A percentile compares a stretch with the other conserved stretches of the same genome.
These are phyloP conservation scores for Torulaspora franciscae DNA, from an alignment of 805 yeast genomes.

Conservation along the genomic window DNA sequence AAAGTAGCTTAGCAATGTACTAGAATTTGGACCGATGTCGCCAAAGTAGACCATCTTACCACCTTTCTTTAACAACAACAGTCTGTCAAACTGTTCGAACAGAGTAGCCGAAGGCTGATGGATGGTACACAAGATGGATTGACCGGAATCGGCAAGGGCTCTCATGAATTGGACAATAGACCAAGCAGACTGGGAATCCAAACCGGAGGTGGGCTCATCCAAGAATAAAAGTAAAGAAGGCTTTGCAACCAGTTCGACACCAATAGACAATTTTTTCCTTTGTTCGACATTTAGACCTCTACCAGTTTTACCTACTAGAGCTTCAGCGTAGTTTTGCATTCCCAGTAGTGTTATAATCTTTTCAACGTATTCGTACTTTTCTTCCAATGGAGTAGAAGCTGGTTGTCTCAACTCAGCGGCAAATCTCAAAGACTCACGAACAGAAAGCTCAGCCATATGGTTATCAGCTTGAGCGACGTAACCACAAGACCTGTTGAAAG, in stretches of 20 bases:
- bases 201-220: conserved; percentile 73
- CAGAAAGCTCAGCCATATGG: conserved; percentile 64
- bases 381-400: conserved; percentile 46
- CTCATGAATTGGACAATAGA: conserved; percentile 62
- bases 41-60: conserved; percentile 81
- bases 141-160: conserved; percentile 65
- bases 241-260: conserved; percentile 67
- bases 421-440: conserved; percentile 67
- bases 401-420: conserved; percentile 73
- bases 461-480: conserved; percentile 79
- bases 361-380: conserved; percentile 65
- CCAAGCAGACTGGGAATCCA: conserved; percentile 66
- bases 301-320: conserved; percentile 74
- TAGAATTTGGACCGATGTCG: conserved; percentile 64
- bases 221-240: conserved; percentile 58
- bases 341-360: conserved; percentile 61
- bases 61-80: conserved; percentile 64
- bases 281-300: conserved; percentile 67
- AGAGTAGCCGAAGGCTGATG: conserved; percentile 74
- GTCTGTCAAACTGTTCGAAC: conserved; percentile 62
- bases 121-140: conserved; percentile 69
- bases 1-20: conserved; percentile 56
- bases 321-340: conserved; percentile 68
- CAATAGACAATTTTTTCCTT: conserved; percentile 62
- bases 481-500: conserved; percentile 74